A percentile compares a stretch with the other conserved stretches of the same genome.
Conservation (phyloP, 306 rosid genomes). For the Prunus dulcis region DNA sequence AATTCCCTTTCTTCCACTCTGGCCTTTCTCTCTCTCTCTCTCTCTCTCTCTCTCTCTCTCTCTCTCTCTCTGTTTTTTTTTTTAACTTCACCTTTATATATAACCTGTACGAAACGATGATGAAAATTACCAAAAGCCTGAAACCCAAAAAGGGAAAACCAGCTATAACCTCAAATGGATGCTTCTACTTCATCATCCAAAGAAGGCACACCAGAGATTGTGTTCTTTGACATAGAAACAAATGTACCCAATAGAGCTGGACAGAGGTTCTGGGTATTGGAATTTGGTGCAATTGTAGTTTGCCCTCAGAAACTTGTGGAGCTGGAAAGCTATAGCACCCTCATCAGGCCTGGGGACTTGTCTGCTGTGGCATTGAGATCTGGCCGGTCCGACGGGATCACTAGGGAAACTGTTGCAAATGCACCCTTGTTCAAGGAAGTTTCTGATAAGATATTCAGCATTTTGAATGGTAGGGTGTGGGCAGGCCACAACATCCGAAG, state of each 20-base stretch:
- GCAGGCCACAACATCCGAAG: slow-evolving; percentile 89
- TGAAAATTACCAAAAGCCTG: slow-evolving; percentile 4
- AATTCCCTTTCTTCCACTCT: slow-evolving; percentile 33
- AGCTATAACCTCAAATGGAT: slow-evolving; percentile 33
- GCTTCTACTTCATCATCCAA: slow-evolving; percentile 33
- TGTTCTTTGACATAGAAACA: slow-evolving; percentile 93
- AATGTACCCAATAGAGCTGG: slow-evolving; percentile 72
- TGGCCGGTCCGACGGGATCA: slow-evolving; percentile 72
- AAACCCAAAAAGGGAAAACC: background rate
- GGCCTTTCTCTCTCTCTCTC: slow-evolving; percentile 12
- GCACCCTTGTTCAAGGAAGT: slow-evolving; percentile 86
- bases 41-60: no score
- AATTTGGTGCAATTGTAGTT: slow-evolving; percentile 88
- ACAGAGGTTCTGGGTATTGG: slow-evolving; percentile 65
- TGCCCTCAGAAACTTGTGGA: slow-evolving; percentile 66
- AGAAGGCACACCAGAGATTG: slow-evolving; percentile 54
- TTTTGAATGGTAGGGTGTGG: slow-evolving; percentile 86
- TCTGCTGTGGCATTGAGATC: slow-evolving; percentile 56
- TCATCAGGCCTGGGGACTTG: slow-evolving; percentile 66
- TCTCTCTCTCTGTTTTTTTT: no score
- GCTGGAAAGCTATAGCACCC: slow-evolving; percentile 67
- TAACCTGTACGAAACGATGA: background rate
- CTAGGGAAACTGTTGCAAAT: slow-evolving; percentile 48
- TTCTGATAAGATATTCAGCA: slow-evolving; percentile 64
- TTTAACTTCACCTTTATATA: slow-evolving; percentile 9